Evolutionary conservation across 371 early-diverging fungal genomes (phyloP).

Genomic region (Actinomucor elegans): DNA sequence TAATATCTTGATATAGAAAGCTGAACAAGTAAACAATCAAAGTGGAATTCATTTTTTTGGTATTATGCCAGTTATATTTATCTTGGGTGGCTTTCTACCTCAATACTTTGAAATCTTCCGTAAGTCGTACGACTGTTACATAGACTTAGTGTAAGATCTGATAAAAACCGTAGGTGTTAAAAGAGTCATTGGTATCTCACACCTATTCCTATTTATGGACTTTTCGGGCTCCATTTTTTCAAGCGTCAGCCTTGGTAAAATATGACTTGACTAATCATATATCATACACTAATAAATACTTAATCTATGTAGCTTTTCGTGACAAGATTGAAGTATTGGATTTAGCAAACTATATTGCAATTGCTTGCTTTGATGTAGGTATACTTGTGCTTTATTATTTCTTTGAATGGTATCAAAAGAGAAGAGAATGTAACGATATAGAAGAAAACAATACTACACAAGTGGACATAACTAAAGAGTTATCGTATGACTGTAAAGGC

Average conservation of each 20-base stretch:
- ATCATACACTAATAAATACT: too few relatives aligned
- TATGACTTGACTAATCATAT: too few relatives aligned
- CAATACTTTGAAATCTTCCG: slow-evolving; percentile 51
- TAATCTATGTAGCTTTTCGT: slow-evolving; percentile 25
- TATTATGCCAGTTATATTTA: slow-evolving; percentile 44
- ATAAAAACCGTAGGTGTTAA: slow-evolving; percentile 10
- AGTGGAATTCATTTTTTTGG: slow-evolving; percentile 41
- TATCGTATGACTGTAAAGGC: slow-evolving; percentile 15
- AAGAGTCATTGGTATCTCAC: slow-evolving; percentile 42
- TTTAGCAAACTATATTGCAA: slow-evolving; percentile 31
- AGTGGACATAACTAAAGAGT: too few relatives aligned
- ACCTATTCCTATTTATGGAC: slow-evolving; percentile 50
- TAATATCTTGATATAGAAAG: slow-evolving; percentile 12
- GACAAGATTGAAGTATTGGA: slow-evolving; percentile 23
- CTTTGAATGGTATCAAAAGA: slow-evolving; percentile 26
- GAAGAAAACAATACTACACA: too few relatives aligned
- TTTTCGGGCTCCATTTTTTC: slow-evolving; percentile 48
- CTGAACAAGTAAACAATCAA: slow-evolving; percentile 14
- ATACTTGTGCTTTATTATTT: slow-evolving; percentile 27
- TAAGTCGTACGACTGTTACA: slow-evolving; percentile 16
- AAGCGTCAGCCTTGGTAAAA: slow-evolving; percentile 42
- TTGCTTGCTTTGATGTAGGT: slow-evolving; percentile 29
- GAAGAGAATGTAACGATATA: too few relatives aligned
- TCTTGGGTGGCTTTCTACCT: slow-evolving; percentile 48
- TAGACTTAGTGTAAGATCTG: too few relatives aligned